A percentile compares a stretch with the other conserved stretches of the same genome.
phyloP scores from a whole-genome alignment of 495 filamentous ascomycete genomes.

The Tetracladium setigerum region DNA sequence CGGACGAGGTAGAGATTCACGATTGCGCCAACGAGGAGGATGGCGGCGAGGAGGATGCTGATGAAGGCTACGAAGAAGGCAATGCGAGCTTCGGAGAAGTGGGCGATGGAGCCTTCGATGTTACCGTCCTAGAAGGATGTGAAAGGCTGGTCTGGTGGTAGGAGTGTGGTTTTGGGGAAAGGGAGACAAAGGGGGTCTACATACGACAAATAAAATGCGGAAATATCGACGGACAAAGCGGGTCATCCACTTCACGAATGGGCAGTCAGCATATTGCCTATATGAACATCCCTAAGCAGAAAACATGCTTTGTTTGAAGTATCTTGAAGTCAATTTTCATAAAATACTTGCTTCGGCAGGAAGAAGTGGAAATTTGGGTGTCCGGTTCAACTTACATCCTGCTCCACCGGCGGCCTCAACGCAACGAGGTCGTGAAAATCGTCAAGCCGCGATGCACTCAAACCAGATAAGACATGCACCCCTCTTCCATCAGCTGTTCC shows the following conservation, averaged over 20 bases:
- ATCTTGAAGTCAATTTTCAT: no score
- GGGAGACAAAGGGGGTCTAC: no score
- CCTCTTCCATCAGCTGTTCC: slow-evolving; percentile 2
- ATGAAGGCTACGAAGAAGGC: background rate
- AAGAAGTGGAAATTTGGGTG: no score
- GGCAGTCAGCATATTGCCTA: no score
- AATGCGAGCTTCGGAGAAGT: background rate
- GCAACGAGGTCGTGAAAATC: background rate
- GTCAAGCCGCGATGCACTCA: background rate
- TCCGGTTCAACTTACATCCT: no score
- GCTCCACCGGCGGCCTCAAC: background rate
- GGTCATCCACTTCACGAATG: no score
- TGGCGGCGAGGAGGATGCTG: background rate
- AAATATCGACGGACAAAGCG: slow-evolving; percentile 2
- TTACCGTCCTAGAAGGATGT: background rate
- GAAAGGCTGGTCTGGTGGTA: no score
- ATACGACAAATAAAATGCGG: background rate
- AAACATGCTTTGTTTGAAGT: no score
- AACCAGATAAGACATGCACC: background rate
- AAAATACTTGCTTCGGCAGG: no score
- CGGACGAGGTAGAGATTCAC: slow-evolving; percentile 1
- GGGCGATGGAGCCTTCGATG: slow-evolving; percentile 1
- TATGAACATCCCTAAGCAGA: no score
- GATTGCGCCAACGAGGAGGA: slow-evolving; percentile 1
- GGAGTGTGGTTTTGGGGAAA: no score